Evolutionary conservation across 768 basidiomycete species (phyloP), one percentile per base, ranked within the genome.

Genomic region (Exsudoporus frostii): DNA sequence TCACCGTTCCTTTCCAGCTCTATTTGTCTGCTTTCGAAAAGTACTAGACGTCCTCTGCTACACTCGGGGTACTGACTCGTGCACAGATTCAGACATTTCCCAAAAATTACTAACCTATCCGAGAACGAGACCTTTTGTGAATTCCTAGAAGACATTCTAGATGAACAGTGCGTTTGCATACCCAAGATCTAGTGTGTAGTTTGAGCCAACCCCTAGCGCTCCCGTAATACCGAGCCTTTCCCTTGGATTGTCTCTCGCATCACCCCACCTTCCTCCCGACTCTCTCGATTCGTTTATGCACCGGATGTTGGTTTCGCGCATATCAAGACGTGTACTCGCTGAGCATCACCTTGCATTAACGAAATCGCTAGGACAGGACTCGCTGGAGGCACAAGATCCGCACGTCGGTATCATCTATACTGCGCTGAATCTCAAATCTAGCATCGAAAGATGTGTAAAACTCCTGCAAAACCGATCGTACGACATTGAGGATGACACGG

Each of bases 341-440:
- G 90, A 94, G 65, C 92, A 96, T 59, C 92, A 96, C 60, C 81
- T 94, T 48, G 88, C 90, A 2, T 75, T 96, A 6, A 88, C 91
- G 7, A 77, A 81, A 51, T 79, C 78, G 25, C 75, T 82, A 52
- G 67, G 71, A 32, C 56, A 55, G 19, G 69, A 67, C 59, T 62
- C 50, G 51, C 54, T 56, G 71, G 77, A 42, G 66, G 65, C 27
- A 8, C 72, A 66, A 43, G 82, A 84, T 59, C 79, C 80, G 7
- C 83, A 87, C 63, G 90, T 95, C 19, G 92, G 92, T 6, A 86
- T 95, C 51, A 93, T 95, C 44, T 86, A 84, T 60, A 92, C 91
- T 1, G 80, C 80, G 2, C 71, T 95, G 45, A 79, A 82, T 58
- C 79, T 91, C 55, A 81, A 80, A 60, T 78, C 76, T 27, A 86